These are phyloP conservation scores for Teunomyces cretensis DNA, from an alignment of 805 yeast genomes.

Conservation along the genomic window DNA sequence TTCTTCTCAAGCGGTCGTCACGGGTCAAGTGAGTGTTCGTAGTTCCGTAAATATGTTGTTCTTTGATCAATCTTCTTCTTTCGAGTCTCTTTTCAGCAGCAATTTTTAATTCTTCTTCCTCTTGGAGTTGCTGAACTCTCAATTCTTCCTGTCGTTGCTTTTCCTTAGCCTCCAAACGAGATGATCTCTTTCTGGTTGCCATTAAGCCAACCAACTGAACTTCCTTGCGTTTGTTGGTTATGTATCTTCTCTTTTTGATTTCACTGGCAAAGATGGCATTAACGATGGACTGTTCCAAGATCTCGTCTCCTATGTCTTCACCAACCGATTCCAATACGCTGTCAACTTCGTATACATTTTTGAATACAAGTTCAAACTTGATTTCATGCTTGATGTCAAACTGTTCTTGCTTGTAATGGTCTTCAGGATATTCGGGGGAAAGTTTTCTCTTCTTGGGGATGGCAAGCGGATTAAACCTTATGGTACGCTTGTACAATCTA, in stretches of 20 bases:
- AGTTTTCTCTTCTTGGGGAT: slow-evolving; percentile 37
- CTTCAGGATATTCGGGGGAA: slow-evolving; percentile 34
- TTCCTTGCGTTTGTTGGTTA: slow-evolving; percentile 58
- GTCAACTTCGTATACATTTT: slow-evolving; percentile 31
- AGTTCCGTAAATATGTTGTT: slow-evolving; percentile 19
- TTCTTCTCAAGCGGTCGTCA: slow-evolving; percentile 35
- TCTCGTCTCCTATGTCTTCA: slow-evolving; percentile 28
- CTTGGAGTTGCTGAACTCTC: slow-evolving; percentile 44
- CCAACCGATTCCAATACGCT: slow-evolving; percentile 14
- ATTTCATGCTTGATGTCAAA: slow-evolving; percentile 30
- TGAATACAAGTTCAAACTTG: slow-evolving; percentile 29
- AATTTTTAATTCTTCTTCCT: slow-evolving; percentile 42
- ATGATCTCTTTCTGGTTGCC: slow-evolving; percentile 70
- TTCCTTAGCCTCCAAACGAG: slow-evolving; percentile 68
- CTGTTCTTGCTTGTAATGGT: slow-evolving; percentile 20
- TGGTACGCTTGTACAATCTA: slow-evolving; percentile 46
- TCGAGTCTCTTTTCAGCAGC: slow-evolving; percentile 45
- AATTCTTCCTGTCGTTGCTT: slow-evolving; percentile 53
- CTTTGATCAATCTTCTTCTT: slow-evolving; percentile 35
- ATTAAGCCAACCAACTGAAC: slow-evolving; percentile 61
- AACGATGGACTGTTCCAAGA: slow-evolving; percentile 12
- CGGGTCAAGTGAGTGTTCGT: slow-evolving; percentile 27
- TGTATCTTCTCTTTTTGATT: slow-evolving; percentile 51
- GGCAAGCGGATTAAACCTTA: slow-evolving; percentile 22
- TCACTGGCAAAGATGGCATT: slow-evolving; percentile 40